Conservation (phyloP, 2,329 filamentous ascomycete genomes). For the Fusarium lateritium region DNA sequence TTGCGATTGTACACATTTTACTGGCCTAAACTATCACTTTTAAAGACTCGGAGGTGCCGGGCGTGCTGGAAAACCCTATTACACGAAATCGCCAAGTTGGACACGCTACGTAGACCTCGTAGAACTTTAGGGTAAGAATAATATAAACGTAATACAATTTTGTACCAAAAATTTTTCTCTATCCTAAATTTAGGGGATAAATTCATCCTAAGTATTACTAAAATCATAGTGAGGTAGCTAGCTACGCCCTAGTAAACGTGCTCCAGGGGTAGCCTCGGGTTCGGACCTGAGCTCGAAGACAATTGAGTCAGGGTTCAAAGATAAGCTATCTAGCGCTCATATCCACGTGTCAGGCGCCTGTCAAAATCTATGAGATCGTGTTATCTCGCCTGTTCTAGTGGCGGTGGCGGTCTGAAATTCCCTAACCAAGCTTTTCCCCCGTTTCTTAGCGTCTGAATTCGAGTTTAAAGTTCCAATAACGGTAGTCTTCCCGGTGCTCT, state of each 20-base stretch:
- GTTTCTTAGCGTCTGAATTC: not conserved
- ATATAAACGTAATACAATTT: no score
- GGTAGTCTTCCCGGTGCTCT: not conserved
- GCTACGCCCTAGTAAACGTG: not conserved
- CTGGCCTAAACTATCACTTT: no score
- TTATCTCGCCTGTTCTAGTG: not conserved
- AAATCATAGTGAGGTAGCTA: not conserved
- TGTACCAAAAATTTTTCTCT: no score
- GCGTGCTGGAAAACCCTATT: no score
- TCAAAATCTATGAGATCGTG: not conserved
- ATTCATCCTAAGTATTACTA: not conserved
- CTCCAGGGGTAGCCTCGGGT: not conserved
- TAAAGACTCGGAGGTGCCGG: no score
- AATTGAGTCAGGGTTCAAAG: not conserved
- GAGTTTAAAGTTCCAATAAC: not conserved
- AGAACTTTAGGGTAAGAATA: no score
- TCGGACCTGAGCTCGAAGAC: not conserved
- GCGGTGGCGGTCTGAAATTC: not conserved
- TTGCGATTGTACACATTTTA: no score
- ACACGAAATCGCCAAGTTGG: no score
- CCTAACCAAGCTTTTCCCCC: not conserved
- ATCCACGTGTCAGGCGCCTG: slow-evolving; percentile 5
- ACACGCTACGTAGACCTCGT: no score
- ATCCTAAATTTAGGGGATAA: no score
- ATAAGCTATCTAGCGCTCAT: not conserved